phyloP scores from a whole-genome alignment of 1,139 yeast species.

The Taphrina flavorubra region DNA sequence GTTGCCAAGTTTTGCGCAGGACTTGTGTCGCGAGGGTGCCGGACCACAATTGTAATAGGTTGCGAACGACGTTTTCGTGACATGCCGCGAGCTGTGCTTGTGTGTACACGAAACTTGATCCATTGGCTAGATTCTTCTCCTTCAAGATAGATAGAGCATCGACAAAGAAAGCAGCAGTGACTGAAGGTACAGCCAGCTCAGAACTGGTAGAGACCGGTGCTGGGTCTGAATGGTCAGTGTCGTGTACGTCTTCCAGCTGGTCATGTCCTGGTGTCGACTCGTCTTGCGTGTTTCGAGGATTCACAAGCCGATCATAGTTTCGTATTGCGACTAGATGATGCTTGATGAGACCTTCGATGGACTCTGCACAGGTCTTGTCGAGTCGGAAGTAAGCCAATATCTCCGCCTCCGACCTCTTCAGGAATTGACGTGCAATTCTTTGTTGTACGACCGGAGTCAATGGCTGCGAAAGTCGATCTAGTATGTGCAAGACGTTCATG shows the following conservation, averaged over 20 bases:
- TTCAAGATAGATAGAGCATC: not conserved
- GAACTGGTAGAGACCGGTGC: not conserved
- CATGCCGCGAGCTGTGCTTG: not conserved
- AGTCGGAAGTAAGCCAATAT: conserved; percentile 5
- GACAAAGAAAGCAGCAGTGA: not conserved
- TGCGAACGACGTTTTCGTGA: conserved; percentile 1
- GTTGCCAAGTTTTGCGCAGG: not conserved
- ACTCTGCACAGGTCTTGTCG: not conserved
- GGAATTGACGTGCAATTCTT: not conserved
- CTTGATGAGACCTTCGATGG: not conserved
- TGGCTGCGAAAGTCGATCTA: not conserved
- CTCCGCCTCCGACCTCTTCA: not conserved
- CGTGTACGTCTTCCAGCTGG: not conserved
- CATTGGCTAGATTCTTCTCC: not conserved
- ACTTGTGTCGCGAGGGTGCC: not conserved
- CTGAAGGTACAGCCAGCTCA: not conserved
- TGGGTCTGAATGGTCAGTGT: not conserved
- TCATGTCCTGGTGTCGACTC: not conserved
- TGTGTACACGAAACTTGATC: not conserved
- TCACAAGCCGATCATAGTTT: not conserved
- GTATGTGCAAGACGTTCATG: not conserved
- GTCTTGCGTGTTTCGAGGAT: not conserved
- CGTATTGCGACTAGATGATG: conserved; percentile 13
- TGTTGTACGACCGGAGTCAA: not conserved
- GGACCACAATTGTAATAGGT: conserved; percentile 8